phyloP scores from a whole-genome alignment of 768 basidiomycete species.

The Lentinus tigrinus region DNA sequence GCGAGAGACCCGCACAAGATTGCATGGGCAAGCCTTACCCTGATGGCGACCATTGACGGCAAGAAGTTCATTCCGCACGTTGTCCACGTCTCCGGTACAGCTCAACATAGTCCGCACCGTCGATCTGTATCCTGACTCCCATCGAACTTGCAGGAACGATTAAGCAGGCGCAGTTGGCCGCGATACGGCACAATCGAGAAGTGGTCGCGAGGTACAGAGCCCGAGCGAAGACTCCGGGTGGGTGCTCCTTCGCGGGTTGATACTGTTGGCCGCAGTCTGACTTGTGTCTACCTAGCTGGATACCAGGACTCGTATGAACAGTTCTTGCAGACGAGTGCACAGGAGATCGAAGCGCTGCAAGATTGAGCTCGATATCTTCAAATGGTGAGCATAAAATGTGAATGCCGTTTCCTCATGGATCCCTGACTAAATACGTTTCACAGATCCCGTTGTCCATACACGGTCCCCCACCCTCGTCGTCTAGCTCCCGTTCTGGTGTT shows the following conservation, averaged over 20 bases:
- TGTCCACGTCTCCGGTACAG: conserved; percentile 75
- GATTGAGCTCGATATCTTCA: conserved; percentile 51
- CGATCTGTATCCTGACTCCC: neutral
- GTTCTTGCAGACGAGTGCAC: conserved; percentile 54
- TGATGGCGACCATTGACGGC: conserved; percentile 64
- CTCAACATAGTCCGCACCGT: neutral
- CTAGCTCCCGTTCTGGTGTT: conserved; percentile 26
- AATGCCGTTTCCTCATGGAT: no score
- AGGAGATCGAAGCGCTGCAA: conserved; percentile 65
- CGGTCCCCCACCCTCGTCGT: no score
- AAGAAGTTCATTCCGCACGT: conserved; percentile 68
- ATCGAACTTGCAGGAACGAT: conserved; percentile 63
- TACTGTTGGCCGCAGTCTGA: neutral
- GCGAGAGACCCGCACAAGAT: conserved; percentile 77
- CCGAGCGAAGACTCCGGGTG: conserved; percentile 51
- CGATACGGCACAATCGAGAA: conserved; percentile 70
- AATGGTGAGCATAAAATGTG: no score
- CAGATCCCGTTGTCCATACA: no score
- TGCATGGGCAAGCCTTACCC: conserved; percentile 77
- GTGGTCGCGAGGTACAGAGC: conserved; percentile 68
- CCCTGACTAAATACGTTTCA: no score
- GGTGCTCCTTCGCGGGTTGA: conserved; percentile 9
- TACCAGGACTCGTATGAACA: conserved; percentile 62
- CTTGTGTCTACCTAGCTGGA: conserved; percentile 35
- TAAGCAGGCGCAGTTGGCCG: conserved; percentile 78